phyloP scores from a whole-genome alignment of 495 filamentous ascomycete genomes.

The Xylaria acuta region DNA sequence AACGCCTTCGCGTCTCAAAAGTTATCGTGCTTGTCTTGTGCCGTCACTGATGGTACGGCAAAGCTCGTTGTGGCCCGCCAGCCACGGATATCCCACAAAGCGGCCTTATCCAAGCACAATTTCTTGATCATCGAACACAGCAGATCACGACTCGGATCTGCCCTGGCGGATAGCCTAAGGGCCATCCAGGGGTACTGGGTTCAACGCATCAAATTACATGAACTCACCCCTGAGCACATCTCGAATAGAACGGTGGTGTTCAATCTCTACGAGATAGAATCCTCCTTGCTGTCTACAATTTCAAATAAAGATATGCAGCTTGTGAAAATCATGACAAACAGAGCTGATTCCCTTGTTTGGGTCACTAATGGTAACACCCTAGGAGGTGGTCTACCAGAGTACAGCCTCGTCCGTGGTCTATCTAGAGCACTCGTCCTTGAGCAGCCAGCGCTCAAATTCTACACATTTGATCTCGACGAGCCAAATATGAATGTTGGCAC shows the following conservation, averaged over 20 bases:
- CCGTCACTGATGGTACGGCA: too few relatives aligned
- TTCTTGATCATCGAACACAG: constrained; percentile 11
- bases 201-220: background rate
- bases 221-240: background rate
- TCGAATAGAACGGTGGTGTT: background rate
- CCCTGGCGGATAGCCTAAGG: background rate
- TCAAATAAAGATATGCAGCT: constrained; percentile 39
- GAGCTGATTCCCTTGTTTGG: constrained; percentile 17
- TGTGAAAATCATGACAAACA: constrained; percentile 40
- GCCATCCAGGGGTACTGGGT: background rate
- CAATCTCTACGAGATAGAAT: background rate
- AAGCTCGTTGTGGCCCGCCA: too few relatives aligned
- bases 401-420: constrained; percentile 16
- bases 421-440: constrained; percentile 20
- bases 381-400: background rate
- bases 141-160: background rate
- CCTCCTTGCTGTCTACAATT: constrained; percentile 2
- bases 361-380: constrained; percentile 17
- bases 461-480: constrained; percentile 10
- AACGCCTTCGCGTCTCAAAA: too few relatives aligned
- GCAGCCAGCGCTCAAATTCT: constrained; percentile 20
- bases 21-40: too few relatives aligned
- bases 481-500: too few relatives aligned
- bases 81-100: too few relatives aligned
- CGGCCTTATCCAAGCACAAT: background rate